Conservation (phyloP, 176 grass and related monocot species). For the Echinochloa phyllopogon region DNA sequence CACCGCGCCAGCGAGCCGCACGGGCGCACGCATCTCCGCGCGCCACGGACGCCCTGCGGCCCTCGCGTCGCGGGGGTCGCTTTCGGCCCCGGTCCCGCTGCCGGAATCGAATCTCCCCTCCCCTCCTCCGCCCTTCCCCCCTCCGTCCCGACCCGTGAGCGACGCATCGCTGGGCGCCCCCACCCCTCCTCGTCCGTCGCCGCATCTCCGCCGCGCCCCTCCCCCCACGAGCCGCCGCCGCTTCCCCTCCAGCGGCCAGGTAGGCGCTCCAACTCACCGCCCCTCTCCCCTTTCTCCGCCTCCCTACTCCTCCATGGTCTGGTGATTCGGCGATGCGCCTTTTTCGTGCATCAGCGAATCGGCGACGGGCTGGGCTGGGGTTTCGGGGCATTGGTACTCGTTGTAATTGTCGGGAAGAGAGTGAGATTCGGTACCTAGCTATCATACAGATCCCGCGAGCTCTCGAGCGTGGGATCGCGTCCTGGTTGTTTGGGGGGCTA, state of each 20-base stretch:
- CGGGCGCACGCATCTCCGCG: conserved; percentile 38
- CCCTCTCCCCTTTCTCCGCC: neutral
- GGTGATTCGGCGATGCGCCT: conserved; percentile 1
- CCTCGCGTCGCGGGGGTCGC: neutral
- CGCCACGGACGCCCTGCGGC: conserved; percentile 18
- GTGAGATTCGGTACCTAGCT: conserved; percentile 23
- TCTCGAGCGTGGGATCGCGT: neutral
- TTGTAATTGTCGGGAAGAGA: neutral
- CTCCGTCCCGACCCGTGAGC: conserved; percentile 31
- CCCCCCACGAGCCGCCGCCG: neutral
- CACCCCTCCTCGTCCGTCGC: neutral
- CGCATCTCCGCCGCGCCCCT: neutral
- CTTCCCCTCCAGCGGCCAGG: conserved; percentile 36
- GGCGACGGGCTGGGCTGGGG: neutral
- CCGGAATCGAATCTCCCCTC: conserved; percentile 52
- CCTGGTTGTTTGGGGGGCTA: neutral
- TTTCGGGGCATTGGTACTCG: neutral
- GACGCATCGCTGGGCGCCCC: conserved; percentile 20
- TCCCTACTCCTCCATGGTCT: neutral
- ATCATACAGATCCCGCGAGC: conserved; percentile 33
- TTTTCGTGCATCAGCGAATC: neutral
- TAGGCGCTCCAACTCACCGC: neutral
- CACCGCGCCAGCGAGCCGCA: conserved; percentile 35
- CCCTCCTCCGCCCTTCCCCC: too few species aligned
- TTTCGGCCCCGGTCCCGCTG: conserved; percentile 34